Evolutionary conservation across 1,139 yeast species (phyloP).

Genomic region (Meyerozyma elateridarum): DNA sequence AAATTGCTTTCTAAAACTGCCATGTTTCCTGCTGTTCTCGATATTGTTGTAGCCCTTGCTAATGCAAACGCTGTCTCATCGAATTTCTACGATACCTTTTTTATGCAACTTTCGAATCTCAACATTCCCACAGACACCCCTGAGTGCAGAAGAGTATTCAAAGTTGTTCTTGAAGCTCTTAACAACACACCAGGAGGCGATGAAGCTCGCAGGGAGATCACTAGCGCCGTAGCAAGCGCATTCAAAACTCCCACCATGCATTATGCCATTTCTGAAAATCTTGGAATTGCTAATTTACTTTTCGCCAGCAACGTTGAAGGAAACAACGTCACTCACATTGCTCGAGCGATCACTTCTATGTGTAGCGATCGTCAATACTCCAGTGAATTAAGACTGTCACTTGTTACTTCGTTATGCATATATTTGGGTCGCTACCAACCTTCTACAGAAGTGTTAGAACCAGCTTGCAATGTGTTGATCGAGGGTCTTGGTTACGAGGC

Average conservation of each 20-base stretch:
- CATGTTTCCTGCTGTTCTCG: not conserved
- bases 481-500: constrained; percentile 1
- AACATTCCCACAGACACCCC: constrained; percentile 12
- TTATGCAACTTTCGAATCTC: constrained; percentile 12
- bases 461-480: not conserved
- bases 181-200: no score
- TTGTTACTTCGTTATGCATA: not conserved
- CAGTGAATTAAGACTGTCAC: constrained; percentile 1
- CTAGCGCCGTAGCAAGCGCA: not conserved
- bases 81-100: constrained; percentile 13
- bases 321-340: not conserved
- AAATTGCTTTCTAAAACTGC: not conserved
- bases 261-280: constrained; percentile 38
- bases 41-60: not conserved
- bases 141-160: constrained; percentile 1
- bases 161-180: not conserved
- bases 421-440: not conserved
- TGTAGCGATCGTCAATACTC: constrained; percentile 2
- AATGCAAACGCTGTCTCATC: constrained; percentile 8
- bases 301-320: not conserved
- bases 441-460: not conserved
- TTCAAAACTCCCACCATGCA: constrained; percentile 2
- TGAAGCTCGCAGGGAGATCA: no score
- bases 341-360: not conserved
- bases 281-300: constrained; percentile 22